A percentile compares a stretch with the other conserved stretches of the same genome.
Conservation (phyloP, 192 early-diverging fungal genomes). For the Gamsiella multidivaricata region DNA sequence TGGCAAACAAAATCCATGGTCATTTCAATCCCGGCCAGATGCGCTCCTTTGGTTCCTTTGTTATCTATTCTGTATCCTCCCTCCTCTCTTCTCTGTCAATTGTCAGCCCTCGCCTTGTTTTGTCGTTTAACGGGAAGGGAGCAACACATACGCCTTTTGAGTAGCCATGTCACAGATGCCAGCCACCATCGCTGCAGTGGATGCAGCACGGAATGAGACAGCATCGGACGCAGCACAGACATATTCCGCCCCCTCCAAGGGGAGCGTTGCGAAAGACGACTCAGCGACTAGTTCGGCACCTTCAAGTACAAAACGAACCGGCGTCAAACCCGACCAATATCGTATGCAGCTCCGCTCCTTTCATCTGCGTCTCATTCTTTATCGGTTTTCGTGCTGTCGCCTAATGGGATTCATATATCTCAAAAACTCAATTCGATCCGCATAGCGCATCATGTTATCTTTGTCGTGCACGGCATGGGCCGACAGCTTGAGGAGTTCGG, state of each 20-base stretch:
- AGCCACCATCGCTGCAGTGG: neutral
- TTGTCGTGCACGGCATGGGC: constrained; percentile 60
- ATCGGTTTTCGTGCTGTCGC: no score
- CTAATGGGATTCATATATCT: no score
- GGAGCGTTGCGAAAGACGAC: neutral
- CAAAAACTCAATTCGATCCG: no score
- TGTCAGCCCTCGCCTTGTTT: neutral
- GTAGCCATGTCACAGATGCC: constrained; percentile 9
- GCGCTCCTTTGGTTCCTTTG: neutral
- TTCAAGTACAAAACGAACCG: neutral
- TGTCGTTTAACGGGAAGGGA: no score
- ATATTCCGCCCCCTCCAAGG: neutral
- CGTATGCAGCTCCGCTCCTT: no score
- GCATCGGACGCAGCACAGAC: no score
- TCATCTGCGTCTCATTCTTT: no score
- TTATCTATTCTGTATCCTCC: neutral
- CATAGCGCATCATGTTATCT: constrained; percentile 54
- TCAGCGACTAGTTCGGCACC: neutral
- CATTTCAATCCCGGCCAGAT: no score
- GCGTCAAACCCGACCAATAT: constrained; percentile 8
- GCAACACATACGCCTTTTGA: neutral
- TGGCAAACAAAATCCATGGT: no score
- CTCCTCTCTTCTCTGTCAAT: neutral
- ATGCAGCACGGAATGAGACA: no score
- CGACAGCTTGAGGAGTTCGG: constrained; percentile 57